Percentiles rank a stretch among this genome's conserved stretches.
Evolutionary conservation across 345 rosid species (phyloP).

Genomic region (Lepidium africanum): DNA sequence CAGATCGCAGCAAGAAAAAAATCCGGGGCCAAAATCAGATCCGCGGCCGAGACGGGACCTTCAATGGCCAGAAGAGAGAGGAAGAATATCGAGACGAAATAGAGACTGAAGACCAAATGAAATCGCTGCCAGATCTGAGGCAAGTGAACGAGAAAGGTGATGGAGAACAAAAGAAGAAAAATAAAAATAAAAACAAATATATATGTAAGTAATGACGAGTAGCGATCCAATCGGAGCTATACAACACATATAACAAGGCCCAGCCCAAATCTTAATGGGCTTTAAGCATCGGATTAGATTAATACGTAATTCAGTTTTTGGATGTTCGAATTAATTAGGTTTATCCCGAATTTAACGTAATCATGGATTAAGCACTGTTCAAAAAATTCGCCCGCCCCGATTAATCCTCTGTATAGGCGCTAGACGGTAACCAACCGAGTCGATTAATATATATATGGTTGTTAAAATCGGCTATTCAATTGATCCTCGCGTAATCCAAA

Average conservation of each 20-base stretch:
- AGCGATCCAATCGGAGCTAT: not conserved
- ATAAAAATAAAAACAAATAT: not conserved
- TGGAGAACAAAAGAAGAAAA: not conserved
- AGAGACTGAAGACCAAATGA: not conserved
- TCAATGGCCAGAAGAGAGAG: constrained; percentile 18
- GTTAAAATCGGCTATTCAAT: too few species aligned
- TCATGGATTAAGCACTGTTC: not conserved
- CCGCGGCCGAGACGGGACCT: constrained; percentile 9
- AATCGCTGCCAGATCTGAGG: constrained; percentile 41
- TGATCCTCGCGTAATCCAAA: too few species aligned
- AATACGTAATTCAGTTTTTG: not conserved
- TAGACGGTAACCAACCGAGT: too few species aligned
- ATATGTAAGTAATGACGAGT: not conserved
- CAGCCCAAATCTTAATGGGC: not conserved
- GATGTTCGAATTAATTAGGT: not conserved
- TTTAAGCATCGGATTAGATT: not conserved
- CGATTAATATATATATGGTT: too few species aligned
- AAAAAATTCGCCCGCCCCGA: too few species aligned
- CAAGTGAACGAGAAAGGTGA: constrained; percentile 6
- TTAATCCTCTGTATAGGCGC: too few species aligned
- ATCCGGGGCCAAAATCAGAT: constrained; percentile 29
- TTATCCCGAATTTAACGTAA: not conserved
- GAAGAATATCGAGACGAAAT: not conserved
- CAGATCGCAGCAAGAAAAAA: constrained; percentile 31
- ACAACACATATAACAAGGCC: not conserved